Base-by-base conservation (phyloP, 805 yeast species). In the Kodamaea fukazawae region DNA sequence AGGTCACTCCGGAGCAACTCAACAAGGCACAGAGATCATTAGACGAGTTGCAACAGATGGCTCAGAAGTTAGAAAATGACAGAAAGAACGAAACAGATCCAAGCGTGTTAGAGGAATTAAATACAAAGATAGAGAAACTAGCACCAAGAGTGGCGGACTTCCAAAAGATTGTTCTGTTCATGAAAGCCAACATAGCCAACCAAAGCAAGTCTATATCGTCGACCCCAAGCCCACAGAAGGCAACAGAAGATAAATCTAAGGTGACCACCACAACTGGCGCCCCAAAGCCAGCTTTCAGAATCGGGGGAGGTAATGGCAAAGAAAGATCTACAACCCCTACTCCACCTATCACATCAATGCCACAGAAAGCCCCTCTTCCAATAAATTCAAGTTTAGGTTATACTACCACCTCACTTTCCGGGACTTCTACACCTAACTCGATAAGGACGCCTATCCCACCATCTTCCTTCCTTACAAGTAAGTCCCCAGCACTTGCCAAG, bases 1-100 rank as follows among this genome's bases (percentile, higher is more conserved):
- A 18, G 20, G 35, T 32, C 9, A 32, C 35, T 10, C 42, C 51
- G 3, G 61, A 57, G 29, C 49, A 49, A 28, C 49, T 53, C 42
- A 55, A 55, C 35, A 55, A 51, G 20, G 55, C 57, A 16, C 45
- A 53, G 15, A 41, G 45, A 2, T 48, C 55, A 10, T 47, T 57
- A 11, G 55, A 48, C 40, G 53, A 49, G 38, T 47, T 57, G 38
- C 57, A 51, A 30, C 46, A 44, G 25, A 55, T 49, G 25, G 53
- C 57, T 30, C 46, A 49, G 10, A 32, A 47, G 32, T 47, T 57
- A 27, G 61, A 56, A 35, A 53, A 51, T 7, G 50, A 54, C 18
- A 54, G 47, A 29, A 37, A 28, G 10, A 25, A 28, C 12, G 47
- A 43, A 27, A 27, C 42, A 1, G 42, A 41, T 30, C 29, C 40